These are phyloP conservation scores for Cupressus sempervirens DNA, from an alignment of 75 land plant genomes.

Conservation along the genomic window DNA sequence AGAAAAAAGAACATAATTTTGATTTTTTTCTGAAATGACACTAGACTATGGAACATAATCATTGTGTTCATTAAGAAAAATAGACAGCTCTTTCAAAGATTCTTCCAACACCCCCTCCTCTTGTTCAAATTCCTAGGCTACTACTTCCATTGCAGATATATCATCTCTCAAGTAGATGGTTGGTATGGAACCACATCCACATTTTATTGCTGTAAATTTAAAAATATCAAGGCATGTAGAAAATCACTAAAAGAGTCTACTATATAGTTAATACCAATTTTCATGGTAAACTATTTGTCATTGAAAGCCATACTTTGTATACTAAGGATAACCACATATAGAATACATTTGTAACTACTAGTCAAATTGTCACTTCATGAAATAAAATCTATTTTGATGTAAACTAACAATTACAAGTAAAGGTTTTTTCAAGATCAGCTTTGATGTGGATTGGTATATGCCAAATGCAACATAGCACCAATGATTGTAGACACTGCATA, in stretches of 20 bases:
- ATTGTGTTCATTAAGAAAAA: too few species aligned
- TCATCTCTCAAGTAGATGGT: too few species aligned
- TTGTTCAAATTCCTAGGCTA: too few species aligned
- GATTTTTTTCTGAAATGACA: too few species aligned
- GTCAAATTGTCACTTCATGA: constrained; percentile 9
- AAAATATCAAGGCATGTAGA: constrained; percentile 4
- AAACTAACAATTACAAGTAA: too few species aligned
- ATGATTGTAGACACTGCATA: constrained; percentile 74
- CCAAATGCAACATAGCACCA: constrained; percentile 71
- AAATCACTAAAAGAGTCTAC: background rate
- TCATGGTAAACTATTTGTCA: background rate
- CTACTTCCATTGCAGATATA: too few species aligned
- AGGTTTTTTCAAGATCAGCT: too few species aligned
- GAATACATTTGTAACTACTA: background rate
- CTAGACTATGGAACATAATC: too few species aligned
- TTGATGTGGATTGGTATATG: constrained; percentile 57
- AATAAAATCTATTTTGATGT: too few species aligned
- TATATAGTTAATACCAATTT: background rate
- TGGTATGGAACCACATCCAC: constrained; percentile 45
- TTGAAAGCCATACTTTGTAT: background rate
- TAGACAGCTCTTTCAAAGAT: too few species aligned
- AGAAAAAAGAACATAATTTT: too few species aligned
- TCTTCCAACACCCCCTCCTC: too few species aligned
- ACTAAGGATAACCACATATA: background rate
- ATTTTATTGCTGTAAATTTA: constrained; percentile 28